Percentiles rank a stretch among this genome's conserved stretches.
Evolutionary conservation across 768 basidiomycete species (phyloP).

Genomic region (Lentinula aciculospora): DNA sequence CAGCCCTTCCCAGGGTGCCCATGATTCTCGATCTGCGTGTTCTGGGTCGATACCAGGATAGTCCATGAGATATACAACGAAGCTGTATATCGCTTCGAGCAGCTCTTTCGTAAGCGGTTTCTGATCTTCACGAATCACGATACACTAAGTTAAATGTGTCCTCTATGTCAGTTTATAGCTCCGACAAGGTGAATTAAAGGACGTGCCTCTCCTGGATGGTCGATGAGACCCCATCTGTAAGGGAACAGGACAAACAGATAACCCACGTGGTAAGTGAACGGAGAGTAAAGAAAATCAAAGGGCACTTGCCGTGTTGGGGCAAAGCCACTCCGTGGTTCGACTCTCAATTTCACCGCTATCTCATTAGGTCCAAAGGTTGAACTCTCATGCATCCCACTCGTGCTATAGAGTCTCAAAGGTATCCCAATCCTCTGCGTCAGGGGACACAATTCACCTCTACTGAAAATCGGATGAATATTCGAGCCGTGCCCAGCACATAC

Average conservation of each 20-base stretch:
- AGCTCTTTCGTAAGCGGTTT: not conserved
- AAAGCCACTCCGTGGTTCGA: not conserved
- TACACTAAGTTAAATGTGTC: not conserved
- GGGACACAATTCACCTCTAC: not conserved
- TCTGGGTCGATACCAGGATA: not conserved
- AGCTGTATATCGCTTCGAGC: not conserved
- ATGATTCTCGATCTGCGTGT: not conserved
- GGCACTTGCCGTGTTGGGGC: not conserved
- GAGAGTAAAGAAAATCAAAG: not conserved
- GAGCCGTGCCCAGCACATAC: not conserved
- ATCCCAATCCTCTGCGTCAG: not conserved
- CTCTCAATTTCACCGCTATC: not conserved
- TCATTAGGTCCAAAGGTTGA: not conserved
- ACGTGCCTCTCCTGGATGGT: not conserved
- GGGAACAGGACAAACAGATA: not conserved
- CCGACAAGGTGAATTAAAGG: not conserved
- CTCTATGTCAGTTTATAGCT: not conserved
- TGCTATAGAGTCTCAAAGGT: not conserved
- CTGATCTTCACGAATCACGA: not conserved
- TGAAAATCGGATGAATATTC: not conserved
- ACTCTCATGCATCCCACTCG: not conserved
- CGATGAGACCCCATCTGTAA: not conserved
- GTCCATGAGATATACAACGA: not conserved
- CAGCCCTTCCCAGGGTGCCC: not conserved
- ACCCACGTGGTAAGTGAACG: not conserved